phyloP scores from a whole-genome alignment of 352 stramenopile genomes.

The Phytopythium oedochilum region DNA sequence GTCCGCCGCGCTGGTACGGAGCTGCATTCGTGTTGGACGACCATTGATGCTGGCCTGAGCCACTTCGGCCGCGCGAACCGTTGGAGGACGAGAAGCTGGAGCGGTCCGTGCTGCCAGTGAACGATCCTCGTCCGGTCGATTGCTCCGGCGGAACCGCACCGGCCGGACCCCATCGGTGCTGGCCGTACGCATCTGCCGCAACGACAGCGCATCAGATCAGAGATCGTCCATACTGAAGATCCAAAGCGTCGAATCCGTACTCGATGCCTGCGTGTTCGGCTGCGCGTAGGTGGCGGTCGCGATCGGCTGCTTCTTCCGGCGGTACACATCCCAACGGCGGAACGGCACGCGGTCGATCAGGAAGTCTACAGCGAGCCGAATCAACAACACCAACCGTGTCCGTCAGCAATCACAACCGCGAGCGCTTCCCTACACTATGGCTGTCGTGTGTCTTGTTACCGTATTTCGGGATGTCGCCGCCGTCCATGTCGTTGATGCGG shows the following conservation, averaged over 20 bases:
- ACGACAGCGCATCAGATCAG: background rate
- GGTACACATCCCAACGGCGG: slow-evolving; percentile 79
- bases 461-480: slow-evolving; percentile 78
- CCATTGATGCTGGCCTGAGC: slow-evolving; percentile 5
- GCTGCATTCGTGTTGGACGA: background rate
- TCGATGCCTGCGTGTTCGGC: slow-evolving; percentile 24
- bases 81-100: slow-evolving; percentile 1
- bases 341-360: slow-evolving; percentile 76
- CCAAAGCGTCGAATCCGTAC: slow-evolving; percentile 17
- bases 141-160: slow-evolving; percentile 2
- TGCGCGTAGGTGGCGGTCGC: slow-evolving; percentile 36
- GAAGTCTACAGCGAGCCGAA: slow-evolving; percentile 34
- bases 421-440: background rate
- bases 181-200: slow-evolving; percentile 45
- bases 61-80: background rate
- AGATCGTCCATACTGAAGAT: background rate
- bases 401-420: background rate
- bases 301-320: slow-evolving; percentile 52
- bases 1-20: background rate
- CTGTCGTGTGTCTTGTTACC: slow-evolving; percentile 30
- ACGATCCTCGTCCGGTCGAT: slow-evolving; percentile 13
- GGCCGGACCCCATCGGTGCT: slow-evolving; percentile 55
- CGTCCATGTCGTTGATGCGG: slow-evolving; percentile 81
- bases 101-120: slow-evolving; percentile 5
- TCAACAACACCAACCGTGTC: background rate